phyloP scores from a whole-genome alignment of 2,329 filamentous ascomycete species.

The Verticillium albo-atrum region DNA sequence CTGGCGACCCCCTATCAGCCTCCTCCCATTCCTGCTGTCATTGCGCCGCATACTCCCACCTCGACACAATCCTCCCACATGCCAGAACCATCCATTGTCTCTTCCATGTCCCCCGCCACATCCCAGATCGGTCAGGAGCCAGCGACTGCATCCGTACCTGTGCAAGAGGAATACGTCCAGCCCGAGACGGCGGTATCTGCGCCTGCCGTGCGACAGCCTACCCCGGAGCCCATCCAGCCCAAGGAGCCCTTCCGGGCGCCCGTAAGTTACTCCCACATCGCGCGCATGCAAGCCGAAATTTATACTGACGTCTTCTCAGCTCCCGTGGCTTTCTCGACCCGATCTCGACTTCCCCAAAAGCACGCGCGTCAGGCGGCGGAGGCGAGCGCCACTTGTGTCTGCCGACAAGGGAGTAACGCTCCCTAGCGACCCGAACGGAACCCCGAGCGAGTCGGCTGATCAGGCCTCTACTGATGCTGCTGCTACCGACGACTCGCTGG shows the following conservation, averaged over 20 bases:
- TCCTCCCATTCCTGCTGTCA: conserved; percentile 37
- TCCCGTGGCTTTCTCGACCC: conserved; percentile 54
- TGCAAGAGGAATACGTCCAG: neutral
- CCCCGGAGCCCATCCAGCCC: conserved; percentile 7
- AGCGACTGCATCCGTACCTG: neutral
- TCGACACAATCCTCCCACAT: conserved; percentile 43
- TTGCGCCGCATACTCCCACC: conserved; percentile 46
- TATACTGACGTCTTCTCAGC: conserved; percentile 24
- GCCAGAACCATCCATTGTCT: neutral
- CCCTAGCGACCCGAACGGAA: conserved; percentile 34
- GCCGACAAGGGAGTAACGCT: conserved; percentile 35
- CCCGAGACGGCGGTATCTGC: neutral
- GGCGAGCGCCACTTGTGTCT: conserved; percentile 34
- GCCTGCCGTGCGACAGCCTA: neutral
- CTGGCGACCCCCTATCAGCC: conserved; percentile 54
- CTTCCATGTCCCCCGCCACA: neutral
- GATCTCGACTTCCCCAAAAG: conserved; percentile 43
- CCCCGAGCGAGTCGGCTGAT: conserved; percentile 14
- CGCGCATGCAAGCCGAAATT: neutral
- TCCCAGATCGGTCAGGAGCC: neutral
- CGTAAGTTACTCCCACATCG: conserved; percentile 34
- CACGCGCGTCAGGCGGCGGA: conserved; percentile 9
- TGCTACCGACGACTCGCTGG: conserved; percentile 9
- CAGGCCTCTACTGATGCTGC: conserved; percentile 11
- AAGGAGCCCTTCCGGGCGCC: conserved; percentile 40